phyloP scores from a whole-genome alignment of 345 rosid species.

The Sapria himalayana region DNA sequence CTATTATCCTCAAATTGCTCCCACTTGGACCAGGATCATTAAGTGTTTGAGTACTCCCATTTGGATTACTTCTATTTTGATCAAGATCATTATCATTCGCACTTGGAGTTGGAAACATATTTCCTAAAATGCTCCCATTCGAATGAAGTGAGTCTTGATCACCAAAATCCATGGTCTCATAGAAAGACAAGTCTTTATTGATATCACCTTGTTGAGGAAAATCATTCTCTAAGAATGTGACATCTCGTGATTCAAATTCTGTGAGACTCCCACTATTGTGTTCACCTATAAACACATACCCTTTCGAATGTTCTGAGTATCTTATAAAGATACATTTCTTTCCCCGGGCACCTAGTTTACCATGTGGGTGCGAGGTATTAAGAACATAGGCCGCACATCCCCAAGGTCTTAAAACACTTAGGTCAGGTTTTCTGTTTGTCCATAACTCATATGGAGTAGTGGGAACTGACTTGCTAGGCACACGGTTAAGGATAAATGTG shows the following conservation, averaged over 20 bases:
- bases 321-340: not conserved
- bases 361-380: not conserved
- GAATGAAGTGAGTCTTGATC: too few relatives aligned
- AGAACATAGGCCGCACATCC: not conserved
- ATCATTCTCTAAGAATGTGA: conserved; percentile 3
- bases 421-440: not conserved
- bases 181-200: not conserved
- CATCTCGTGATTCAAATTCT: conserved; percentile 1
- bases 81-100: too few relatives aligned
- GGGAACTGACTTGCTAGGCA: not conserved
- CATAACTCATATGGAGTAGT: not conserved
- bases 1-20: not conserved
- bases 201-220: not conserved
- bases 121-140: too few relatives aligned
- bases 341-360: too few relatives aligned
- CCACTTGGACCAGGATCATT: too few relatives aligned
- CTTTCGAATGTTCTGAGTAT: not conserved
- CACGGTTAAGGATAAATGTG: not conserved
- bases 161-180: too few relatives aligned
- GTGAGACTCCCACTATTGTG: too few relatives aligned
- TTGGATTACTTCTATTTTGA: too few relatives aligned
- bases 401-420: not conserved
- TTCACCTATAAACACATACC: not conserved
- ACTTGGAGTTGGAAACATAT: too few relatives aligned
- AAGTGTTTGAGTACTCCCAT: too few relatives aligned